Evolutionary conservation across 352 stramenopile species (phyloP).

Genomic region (Phytophthora melonis): DNA sequence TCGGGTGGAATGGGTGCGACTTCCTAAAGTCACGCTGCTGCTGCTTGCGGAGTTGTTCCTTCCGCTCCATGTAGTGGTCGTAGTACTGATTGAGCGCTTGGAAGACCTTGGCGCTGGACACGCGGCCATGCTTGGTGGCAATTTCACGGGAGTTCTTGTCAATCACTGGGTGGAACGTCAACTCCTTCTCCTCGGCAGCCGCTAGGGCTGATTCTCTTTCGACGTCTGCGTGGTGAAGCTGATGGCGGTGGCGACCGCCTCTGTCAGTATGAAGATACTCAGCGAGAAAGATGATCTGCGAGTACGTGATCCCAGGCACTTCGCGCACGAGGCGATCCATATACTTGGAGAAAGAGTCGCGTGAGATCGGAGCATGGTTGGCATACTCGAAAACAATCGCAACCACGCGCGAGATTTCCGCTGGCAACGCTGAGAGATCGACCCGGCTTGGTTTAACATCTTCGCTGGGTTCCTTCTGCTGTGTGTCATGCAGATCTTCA

Average conservation of each 20-base stretch:
- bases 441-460: slow-evolving; percentile 45
- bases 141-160: slow-evolving; percentile 76
- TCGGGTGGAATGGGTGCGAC: slow-evolving; percentile 73
- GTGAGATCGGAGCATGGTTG: slow-evolving; percentile 54
- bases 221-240: slow-evolving; percentile 24
- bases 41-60: slow-evolving; percentile 61
- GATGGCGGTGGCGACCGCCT: slow-evolving; percentile 35
- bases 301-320: slow-evolving; percentile 73
- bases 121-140: slow-evolving; percentile 67
- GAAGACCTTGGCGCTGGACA: slow-evolving; percentile 71
- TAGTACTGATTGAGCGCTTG: slow-evolving; percentile 77
- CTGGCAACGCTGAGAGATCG: slow-evolving; percentile 53
- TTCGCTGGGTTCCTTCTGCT: slow-evolving; percentile 14
- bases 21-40: slow-evolving; percentile 66
- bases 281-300: slow-evolving; percentile 74
- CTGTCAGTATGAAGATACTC: slow-evolving; percentile 59
- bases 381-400: slow-evolving; percentile 76
- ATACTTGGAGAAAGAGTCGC: slow-evolving; percentile 47
- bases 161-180: slow-evolving; percentile 79
- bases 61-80: slow-evolving; percentile 72
- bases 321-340: slow-evolving; percentile 78
- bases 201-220: slow-evolving; percentile 30
- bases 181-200: slow-evolving; percentile 49
- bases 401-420: slow-evolving; percentile 63
- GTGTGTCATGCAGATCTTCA: background rate